These are phyloP conservation scores for Simplicillium aogashimaense DNA, from an alignment of 2,329 filamentous ascomycete genomes.

Conservation along the genomic window DNA sequence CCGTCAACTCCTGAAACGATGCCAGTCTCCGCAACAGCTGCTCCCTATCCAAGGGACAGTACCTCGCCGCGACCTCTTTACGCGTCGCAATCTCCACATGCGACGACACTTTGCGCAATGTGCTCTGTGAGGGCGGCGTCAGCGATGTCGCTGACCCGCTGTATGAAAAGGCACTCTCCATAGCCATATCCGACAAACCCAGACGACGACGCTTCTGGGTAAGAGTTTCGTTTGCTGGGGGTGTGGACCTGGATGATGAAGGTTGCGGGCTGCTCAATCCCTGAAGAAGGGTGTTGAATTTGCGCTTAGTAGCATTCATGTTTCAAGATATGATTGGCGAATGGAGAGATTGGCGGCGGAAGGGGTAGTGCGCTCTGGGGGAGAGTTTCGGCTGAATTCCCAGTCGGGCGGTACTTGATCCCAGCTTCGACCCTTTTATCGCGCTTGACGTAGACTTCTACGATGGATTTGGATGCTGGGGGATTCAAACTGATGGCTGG, in stretches of 20 bases:
- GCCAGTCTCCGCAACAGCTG: conserved; percentile 73
- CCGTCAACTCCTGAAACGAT: conserved; percentile 82
- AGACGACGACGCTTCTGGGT: conserved; percentile 44
- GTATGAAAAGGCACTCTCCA: too few species aligned
- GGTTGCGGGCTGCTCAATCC: conserved; percentile 40
- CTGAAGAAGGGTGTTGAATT: conserved; percentile 69
- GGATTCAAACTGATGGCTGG: too few species aligned
- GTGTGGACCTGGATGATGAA: conserved; percentile 12
- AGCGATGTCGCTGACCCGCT: conserved; percentile 15
- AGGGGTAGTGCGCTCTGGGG: too few species aligned
- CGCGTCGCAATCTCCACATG: conserved; percentile 5
- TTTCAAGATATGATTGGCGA: conserved; percentile 7
- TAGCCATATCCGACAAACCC: conserved; percentile 20
- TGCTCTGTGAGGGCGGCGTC: conserved; percentile 5
- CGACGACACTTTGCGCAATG: conserved; percentile 5
- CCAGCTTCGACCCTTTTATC: too few species aligned
- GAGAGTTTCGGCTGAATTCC: too few species aligned
- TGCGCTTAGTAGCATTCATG: conserved; percentile 74
- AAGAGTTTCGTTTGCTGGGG: conserved; percentile 24
- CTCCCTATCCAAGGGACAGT: conserved; percentile 76
- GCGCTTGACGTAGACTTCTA: too few species aligned
- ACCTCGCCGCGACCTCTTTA: conserved; percentile 45
- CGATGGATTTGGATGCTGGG: too few species aligned
- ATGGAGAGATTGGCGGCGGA: too few species aligned
- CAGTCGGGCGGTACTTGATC: too few species aligned